Evolutionary conservation across 208 protist species (phyloP).

Genomic region (Acanthamoeba culbertsoni): DNA sequence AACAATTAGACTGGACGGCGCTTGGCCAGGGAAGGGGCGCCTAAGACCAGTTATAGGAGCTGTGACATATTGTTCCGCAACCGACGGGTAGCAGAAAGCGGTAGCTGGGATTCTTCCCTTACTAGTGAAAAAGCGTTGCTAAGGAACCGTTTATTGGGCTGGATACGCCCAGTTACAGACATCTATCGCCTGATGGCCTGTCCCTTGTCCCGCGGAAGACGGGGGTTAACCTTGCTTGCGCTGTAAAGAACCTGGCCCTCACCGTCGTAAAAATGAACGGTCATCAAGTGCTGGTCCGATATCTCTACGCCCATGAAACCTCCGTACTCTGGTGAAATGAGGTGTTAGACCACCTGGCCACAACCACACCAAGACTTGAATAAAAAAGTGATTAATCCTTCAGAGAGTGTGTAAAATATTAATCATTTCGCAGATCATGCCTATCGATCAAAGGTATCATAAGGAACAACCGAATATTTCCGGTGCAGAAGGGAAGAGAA

Average conservation of each 20-base stretch:
- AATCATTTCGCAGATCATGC: slow-evolving; percentile 13
- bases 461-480: background rate
- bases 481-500: background rate
- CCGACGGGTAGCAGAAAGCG: too few species aligned
- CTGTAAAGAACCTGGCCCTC: background rate
- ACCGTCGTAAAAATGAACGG: background rate
- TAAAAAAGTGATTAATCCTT: background rate
- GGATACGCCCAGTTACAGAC: too few species aligned
- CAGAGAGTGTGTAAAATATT: background rate
- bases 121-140: too few species aligned
- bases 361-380: too few species aligned
- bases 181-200: too few species aligned
- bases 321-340: background rate
- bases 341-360: background rate
- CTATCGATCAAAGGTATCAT: slow-evolving; percentile 30
- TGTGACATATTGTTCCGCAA: too few species aligned
- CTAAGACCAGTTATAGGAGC: too few species aligned
- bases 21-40: too few species aligned
- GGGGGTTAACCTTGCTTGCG: background rate
- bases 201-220: background rate
- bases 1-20: too few species aligned
- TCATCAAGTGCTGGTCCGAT: background rate
- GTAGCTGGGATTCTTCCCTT: too few species aligned
- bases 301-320: background rate
- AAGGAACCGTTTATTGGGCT: too few species aligned